These are phyloP conservation scores for Holtermannia corniformis DNA, from an alignment of 768 basidiomycete genomes.

Conservation along the genomic window DNA sequence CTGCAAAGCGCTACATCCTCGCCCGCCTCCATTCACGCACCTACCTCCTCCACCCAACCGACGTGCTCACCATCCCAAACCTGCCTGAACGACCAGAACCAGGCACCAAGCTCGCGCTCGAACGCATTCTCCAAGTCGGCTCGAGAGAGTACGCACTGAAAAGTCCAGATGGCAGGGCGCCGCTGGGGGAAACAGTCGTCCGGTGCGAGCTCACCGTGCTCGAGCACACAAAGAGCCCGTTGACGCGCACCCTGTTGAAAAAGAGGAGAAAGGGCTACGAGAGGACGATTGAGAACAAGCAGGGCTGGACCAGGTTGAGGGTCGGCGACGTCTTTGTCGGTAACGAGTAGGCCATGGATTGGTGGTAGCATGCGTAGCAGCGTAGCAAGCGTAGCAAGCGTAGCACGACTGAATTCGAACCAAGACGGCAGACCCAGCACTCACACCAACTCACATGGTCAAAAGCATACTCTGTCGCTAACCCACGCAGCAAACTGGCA, in stretches of 20 bases:
- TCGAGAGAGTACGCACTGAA: conserved; percentile 89
- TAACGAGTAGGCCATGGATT: neutral
- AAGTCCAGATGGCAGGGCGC: conserved; percentile 21
- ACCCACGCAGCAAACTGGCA: no score
- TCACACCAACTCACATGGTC: no score
- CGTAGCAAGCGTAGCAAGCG: no score
- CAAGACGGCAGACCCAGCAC: no score
- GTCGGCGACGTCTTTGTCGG: conserved; percentile 67
- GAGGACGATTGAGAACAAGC: conserved; percentile 86
- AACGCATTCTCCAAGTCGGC: conserved; percentile 85
- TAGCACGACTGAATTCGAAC: no score
- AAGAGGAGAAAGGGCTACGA: conserved; percentile 97
- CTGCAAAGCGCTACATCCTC: conserved; percentile 67
- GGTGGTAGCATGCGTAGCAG: no score
- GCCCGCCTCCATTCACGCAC: conserved; percentile 77
- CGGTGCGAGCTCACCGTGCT: conserved; percentile 81
- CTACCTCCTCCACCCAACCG: conserved; percentile 81
- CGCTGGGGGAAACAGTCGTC: conserved; percentile 60
- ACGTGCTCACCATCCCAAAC: conserved; percentile 86
- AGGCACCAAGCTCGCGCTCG: conserved; percentile 72
- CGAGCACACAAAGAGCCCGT: conserved; percentile 89
- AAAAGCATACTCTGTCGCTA: no score
- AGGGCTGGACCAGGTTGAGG: conserved; percentile 87
- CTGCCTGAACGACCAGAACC: conserved; percentile 64
- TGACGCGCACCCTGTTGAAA: conserved; percentile 90